Percentiles rank a stretch among this genome's conserved stretches.
phyloP scores from a whole-genome alignment of 768 basidiomycete genomes.

The Termitomyces sp. region DNA sequence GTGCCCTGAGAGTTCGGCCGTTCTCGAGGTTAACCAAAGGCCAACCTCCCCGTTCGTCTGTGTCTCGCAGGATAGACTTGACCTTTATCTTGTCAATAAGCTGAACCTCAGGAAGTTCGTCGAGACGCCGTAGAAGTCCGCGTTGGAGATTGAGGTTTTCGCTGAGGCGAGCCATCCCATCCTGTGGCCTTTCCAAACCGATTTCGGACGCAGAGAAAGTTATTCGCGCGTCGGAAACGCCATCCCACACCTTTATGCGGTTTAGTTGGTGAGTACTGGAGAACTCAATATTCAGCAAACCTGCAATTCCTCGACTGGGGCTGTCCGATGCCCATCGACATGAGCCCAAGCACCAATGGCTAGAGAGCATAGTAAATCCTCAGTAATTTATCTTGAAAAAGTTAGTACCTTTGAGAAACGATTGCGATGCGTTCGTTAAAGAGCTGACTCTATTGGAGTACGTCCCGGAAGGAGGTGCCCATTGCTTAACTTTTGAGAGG shows the following conservation, averaged over 20 bases:
- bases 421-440: slow-evolving; percentile 71
- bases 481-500: slow-evolving; percentile 62
- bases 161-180: slow-evolving; percentile 77
- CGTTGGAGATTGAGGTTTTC: slow-evolving; percentile 95
- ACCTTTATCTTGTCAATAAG: slow-evolving; percentile 78
- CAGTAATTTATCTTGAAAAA: slow-evolving; percentile 3
- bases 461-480: slow-evolving; percentile 52
- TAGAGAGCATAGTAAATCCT: slow-evolving; percentile 26
- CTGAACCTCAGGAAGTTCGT: slow-evolving; percentile 48
- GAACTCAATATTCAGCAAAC: slow-evolving; percentile 34
- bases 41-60: slow-evolving; percentile 64
- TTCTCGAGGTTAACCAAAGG: slow-evolving; percentile 76
- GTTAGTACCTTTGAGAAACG: slow-evolving; percentile 60
- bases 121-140: slow-evolving; percentile 69
- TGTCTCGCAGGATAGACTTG: slow-evolving; percentile 57
- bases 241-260: slow-evolving; percentile 80
- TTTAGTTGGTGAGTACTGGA: background rate
- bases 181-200: slow-evolving; percentile 24
- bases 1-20: slow-evolving; percentile 60
- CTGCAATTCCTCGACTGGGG: slow-evolving; percentile 83
- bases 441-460: slow-evolving; percentile 88
- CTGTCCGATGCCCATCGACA: slow-evolving; percentile 66
- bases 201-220: slow-evolving; percentile 61
- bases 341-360: slow-evolving; percentile 84
- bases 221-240: slow-evolving; percentile 77